Evolutionary conservation across 495 filamentous ascomycete species (phyloP), one percentile per base, ranked within the genome.

Genomic region (Filosporella fistucella): DNA sequence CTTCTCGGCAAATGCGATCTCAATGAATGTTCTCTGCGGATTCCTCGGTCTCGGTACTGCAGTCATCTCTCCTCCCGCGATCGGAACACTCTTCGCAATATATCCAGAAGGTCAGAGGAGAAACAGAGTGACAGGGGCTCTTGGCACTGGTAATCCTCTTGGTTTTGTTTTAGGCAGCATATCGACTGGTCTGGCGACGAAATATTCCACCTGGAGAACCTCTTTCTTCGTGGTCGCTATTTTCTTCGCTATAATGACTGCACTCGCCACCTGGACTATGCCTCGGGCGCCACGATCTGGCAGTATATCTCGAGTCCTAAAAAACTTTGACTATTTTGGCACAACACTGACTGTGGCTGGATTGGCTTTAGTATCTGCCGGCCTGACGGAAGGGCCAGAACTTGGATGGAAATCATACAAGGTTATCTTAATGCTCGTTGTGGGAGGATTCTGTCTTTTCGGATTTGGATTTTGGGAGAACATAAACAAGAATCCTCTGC

Each of bases 91-190:
- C 11, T 80, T 79, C 13, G 68, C 70, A 1, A 67, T 75, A 6
- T 85, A 85, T 50, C 61, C 64, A 56, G 70, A 51, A 64, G 75
- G 55, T 64, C 75, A 10, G 67, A 74, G 32, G 66, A 80, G 80
- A 61, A 85, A 85, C 48, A 65, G 69, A 21, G 80, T 74, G 3
- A 80, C 83, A 59, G 80, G 77, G 0, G 81, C 76, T 56, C 83
- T 83, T 53, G 71, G 72, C 12, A 77, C 77, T 32, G 81, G 81
- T 0, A 85, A 82, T 28, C 80, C 81, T 9, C 57, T 81, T 2
- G 81, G 80, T 0, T 82, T 79, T 40, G 76, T 82, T 3, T 69
- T 77, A 25, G 80, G 81, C 0, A 76, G 70, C 44, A 69, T 85
- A 34, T 72, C 81, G 10, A 76, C 75, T 0, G 80, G 81, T 13